Percentiles rank a stretch among this genome's conserved stretches.
These are phyloP conservation scores for Dactylellina sp. DNA, from an alignment of 2,329 filamentous ascomycete species.

Conservation along the genomic window DNA sequence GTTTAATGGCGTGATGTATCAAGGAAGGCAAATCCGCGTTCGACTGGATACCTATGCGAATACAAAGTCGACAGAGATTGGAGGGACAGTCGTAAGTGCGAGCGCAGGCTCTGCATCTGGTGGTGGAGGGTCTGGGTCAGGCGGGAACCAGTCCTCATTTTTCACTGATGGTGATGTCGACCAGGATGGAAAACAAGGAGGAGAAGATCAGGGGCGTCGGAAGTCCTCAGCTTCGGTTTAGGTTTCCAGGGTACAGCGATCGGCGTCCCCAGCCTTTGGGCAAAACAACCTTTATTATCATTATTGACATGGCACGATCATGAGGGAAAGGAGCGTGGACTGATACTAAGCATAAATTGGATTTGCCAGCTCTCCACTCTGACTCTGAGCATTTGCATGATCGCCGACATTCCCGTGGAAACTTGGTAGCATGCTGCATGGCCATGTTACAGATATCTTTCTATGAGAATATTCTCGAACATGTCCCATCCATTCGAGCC, in stretches of 20 bases:
- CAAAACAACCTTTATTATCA: slow-evolving; percentile 20
- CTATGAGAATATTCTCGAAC: slow-evolving; percentile 7
- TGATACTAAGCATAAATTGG: background rate
- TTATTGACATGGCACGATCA: background rate
- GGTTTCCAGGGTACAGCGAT: slow-evolving; percentile 19
- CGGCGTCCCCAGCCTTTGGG: slow-evolving; percentile 26
- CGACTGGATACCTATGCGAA: slow-evolving; percentile 56
- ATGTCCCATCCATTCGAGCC: no score
- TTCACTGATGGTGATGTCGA: slow-evolving; percentile 49
- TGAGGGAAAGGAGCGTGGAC: no score
- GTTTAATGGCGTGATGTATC: slow-evolving; percentile 58
- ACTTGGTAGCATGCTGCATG: no score
- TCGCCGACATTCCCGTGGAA: slow-evolving; percentile 1
- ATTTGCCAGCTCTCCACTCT: background rate
- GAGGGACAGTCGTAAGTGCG: slow-evolving; percentile 20
- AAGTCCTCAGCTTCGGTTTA: slow-evolving; percentile 54
- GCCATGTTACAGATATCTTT: background rate
- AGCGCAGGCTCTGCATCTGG: slow-evolving; percentile 40
- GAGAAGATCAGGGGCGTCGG: slow-evolving; percentile 33
- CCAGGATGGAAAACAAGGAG: slow-evolving; percentile 25
- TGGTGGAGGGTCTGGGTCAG: slow-evolving; percentile 44
- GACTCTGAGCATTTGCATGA: background rate
- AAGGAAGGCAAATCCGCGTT: slow-evolving; percentile 58
- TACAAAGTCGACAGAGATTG: slow-evolving; percentile 36
- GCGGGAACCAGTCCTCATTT: slow-evolving; percentile 49